A percentile compares a stretch with the other conserved stretches of the same genome.
Evolutionary conservation across 1,284 basidiomycete genomes (phyloP).

Genomic region (Meira nashicola): DNA sequence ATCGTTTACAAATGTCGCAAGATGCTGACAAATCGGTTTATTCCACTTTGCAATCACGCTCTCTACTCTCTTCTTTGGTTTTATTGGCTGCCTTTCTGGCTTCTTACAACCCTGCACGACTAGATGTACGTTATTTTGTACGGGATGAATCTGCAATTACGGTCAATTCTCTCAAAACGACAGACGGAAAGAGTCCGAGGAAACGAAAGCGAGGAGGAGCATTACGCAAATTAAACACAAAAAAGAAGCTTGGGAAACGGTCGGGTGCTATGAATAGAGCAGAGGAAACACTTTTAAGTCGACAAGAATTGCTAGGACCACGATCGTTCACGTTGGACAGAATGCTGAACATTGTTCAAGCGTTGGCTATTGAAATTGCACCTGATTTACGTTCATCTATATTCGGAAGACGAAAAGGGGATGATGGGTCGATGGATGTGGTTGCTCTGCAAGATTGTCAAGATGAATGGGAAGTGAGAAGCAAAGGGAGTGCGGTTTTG

Average conservation of each 20-base stretch:
- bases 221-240: slow-evolving; percentile 40
- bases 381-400: slow-evolving; percentile 52
- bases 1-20: neutral
- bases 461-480: neutral
- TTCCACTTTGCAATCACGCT: neutral
- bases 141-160: slow-evolving; percentile 23
- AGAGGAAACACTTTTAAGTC: slow-evolving; percentile 54
- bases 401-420: neutral
- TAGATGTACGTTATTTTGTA: slow-evolving; percentile 60
- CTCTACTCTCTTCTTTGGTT: slow-evolving; percentile 63
- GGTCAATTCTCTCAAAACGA: neutral
- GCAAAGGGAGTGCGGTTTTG: neutral
- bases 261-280: slow-evolving; percentile 21
- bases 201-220: slow-evolving; percentile 23
- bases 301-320: slow-evolving; percentile 76
- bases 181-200: slow-evolving; percentile 6
- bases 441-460: neutral
- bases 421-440: slow-evolving; percentile 17
- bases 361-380: slow-evolving; percentile 76
- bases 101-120: slow-evolving; percentile 76
- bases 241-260: slow-evolving; percentile 55
- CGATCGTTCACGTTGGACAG: slow-evolving; percentile 75
- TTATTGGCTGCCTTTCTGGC: slow-evolving; percentile 77
- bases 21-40: neutral
- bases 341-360: slow-evolving; percentile 74